Percentiles rank a stretch among this genome's conserved stretches.
Conservation (phyloP, 805 yeast species). For the Maudiozyma bulderi region DNA sequence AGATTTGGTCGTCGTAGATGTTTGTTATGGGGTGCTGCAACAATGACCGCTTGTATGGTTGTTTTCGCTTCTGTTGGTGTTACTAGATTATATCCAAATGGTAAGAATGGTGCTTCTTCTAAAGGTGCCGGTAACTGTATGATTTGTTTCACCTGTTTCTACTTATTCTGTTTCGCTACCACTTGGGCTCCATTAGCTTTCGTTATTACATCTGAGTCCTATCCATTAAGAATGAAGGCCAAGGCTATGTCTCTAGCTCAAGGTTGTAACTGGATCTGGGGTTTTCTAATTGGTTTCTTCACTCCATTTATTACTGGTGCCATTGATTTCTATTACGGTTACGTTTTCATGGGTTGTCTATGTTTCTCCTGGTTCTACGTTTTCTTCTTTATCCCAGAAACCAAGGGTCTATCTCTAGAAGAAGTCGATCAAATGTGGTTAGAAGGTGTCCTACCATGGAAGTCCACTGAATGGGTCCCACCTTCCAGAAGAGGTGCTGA, state of each 20-base stretch:
- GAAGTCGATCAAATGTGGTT: slow-evolving; percentile 59
- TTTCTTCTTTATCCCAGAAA: slow-evolving; percentile 61
- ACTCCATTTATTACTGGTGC: slow-evolving; percentile 60
- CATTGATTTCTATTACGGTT: slow-evolving; percentile 63
- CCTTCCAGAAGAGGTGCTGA: slow-evolving; percentile 27
- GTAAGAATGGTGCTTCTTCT: slow-evolving; percentile 35
- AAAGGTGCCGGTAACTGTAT: slow-evolving; percentile 55
- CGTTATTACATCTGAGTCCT: slow-evolving; percentile 55
- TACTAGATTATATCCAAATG: slow-evolving; percentile 32
- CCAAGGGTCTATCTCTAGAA: slow-evolving; percentile 71
- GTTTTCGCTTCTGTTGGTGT: slow-evolving; percentile 55
- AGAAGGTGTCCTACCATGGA: slow-evolving; percentile 32
- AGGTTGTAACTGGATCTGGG: slow-evolving; percentile 57
- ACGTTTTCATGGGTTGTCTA: slow-evolving; percentile 48
- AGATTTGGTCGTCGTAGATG: slow-evolving; percentile 48
- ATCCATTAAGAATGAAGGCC: slow-evolving; percentile 61
- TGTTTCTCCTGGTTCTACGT: slow-evolving; percentile 50
- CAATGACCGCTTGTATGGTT: slow-evolving; percentile 37
- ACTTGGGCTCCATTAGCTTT: slow-evolving; percentile 66
- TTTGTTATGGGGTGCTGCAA: slow-evolving; percentile 38
- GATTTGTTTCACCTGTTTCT: slow-evolving; percentile 61
- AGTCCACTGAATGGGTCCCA: slow-evolving; percentile 42
- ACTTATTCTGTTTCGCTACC: slow-evolving; percentile 60
- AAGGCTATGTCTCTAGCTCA: slow-evolving; percentile 47
- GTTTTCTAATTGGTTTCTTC: slow-evolving; percentile 55